Evolutionary conservation across 2,329 filamentous ascomycete genomes (phyloP).

Genomic region (Aspergillus melleus): DNA sequence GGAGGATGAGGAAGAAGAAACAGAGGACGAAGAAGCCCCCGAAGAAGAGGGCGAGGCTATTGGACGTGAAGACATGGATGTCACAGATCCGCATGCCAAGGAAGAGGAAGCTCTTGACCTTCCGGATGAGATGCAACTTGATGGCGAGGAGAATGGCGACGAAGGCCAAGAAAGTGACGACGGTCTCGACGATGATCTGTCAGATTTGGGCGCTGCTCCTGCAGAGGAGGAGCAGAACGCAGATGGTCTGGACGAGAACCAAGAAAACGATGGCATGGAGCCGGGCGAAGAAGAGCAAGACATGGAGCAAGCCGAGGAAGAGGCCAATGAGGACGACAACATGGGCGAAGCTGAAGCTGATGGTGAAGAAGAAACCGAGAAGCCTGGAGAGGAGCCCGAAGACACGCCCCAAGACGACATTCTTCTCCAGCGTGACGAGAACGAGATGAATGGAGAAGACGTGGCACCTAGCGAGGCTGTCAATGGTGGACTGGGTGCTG

Average conservation of each 20-base stretch:
- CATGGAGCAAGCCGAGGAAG: conserved; percentile 34
- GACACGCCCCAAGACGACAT: conserved; percentile 53
- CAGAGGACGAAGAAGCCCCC: conserved; percentile 48
- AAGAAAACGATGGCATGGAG: conserved; percentile 33
- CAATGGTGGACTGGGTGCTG: conserved; percentile 39
- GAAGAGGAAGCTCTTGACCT: conserved; percentile 80
- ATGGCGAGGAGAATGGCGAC: conserved; percentile 65
- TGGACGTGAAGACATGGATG: conserved; percentile 64
- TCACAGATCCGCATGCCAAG: conserved; percentile 72
- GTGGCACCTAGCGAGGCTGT: conserved; percentile 47
- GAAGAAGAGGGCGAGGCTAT: conserved; percentile 63
- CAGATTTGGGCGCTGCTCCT: conserved; percentile 41
- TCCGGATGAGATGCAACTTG: conserved; percentile 84
- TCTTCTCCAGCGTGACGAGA: conserved; percentile 48
- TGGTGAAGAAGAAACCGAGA: conserved; percentile 49
- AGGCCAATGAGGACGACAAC: conserved; percentile 45
- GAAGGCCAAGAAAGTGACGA: conserved; percentile 39
- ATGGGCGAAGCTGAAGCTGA: conserved; percentile 41
- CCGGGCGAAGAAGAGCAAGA: conserved; percentile 32
- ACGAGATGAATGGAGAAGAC: conserved; percentile 56
- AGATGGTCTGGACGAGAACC: conserved; percentile 30
- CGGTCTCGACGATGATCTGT: conserved; percentile 37
- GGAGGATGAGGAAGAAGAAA: conserved; percentile 60
- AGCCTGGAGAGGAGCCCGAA: conserved; percentile 46
- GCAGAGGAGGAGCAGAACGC: conserved; percentile 36